Conservation (phyloP, 2,329 filamentous ascomycete genomes). For the Penicillium sp. region DNA sequence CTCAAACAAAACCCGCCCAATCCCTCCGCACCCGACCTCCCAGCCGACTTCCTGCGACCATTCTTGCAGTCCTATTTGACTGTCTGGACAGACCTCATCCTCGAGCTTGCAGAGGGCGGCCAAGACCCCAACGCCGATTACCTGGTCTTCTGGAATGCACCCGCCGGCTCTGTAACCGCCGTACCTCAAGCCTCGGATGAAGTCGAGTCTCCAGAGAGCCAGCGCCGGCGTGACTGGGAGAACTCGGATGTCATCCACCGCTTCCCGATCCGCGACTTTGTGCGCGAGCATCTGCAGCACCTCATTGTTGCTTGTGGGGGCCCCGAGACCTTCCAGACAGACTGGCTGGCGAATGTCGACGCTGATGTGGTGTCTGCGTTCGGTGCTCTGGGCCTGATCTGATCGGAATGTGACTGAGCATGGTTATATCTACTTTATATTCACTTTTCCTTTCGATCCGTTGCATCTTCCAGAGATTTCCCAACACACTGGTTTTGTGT, state of each 20-base stretch:
- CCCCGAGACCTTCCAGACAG: slow-evolving; percentile 38
- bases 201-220: slow-evolving; percentile 40
- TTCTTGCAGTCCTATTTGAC: slow-evolving; percentile 45
- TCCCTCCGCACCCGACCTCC: slow-evolving; percentile 15
- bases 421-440: not conserved
- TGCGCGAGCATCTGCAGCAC: slow-evolving; percentile 39
- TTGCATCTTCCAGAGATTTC: not conserved
- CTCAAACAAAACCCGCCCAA: slow-evolving; percentile 33
- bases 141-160: slow-evolving; percentile 37
- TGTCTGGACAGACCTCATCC: slow-evolving; percentile 45
- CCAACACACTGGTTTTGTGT: not conserved
- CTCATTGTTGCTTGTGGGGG: slow-evolving; percentile 40
- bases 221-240: slow-evolving; percentile 39
- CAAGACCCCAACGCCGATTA: slow-evolving; percentile 41
- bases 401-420: not conserved
- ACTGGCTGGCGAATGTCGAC: slow-evolving; percentile 44
- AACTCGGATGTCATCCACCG: slow-evolving; percentile 41
- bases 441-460: not conserved
- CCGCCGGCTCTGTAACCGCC: slow-evolving; percentile 20
- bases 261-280: slow-evolving; percentile 43
- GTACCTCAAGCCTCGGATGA: slow-evolving; percentile 32
- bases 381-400: slow-evolving; percentile 36
- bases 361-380: slow-evolving; percentile 39
- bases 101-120: slow-evolving; percentile 42
- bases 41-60: slow-evolving; percentile 40